Conservation (phyloP, 192 early-diverging fungal species). For the Diversispora eburnea region DNA sequence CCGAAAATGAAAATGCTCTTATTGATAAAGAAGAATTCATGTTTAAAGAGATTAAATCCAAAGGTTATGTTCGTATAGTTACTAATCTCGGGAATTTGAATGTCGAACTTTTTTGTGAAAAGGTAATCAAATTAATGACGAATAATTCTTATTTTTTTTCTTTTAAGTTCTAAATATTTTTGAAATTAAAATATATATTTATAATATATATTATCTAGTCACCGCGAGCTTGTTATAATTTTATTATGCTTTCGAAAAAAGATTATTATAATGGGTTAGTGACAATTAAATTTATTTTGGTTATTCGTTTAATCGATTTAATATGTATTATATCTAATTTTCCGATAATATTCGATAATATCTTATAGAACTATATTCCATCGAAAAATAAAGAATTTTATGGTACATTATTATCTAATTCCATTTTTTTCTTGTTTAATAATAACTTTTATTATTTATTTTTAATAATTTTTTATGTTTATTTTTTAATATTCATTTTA, state of each 20-base stretch:
- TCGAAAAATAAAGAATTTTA: conserved; percentile 87
- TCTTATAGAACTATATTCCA: conserved; percentile 61
- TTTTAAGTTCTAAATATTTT: conserved; percentile 20
- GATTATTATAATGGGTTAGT: conserved; percentile 73
- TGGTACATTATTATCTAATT: conserved; percentile 46
- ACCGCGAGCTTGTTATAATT: conserved; percentile 90
- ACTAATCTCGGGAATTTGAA: conserved; percentile 84
- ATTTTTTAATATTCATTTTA: conserved; percentile 11
- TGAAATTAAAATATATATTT: too few relatives aligned
- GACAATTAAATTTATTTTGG: too few relatives aligned
- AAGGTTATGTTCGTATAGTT: conserved; percentile 70
- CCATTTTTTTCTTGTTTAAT: background rate
- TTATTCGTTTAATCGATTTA: background rate
- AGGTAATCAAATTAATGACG: conserved; percentile 38
- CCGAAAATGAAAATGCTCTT: conserved; percentile 63
- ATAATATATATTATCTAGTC: conserved; percentile 49
- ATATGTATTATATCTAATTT: background rate
- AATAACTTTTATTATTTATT: background rate
- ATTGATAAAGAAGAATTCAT: conserved; percentile 86
- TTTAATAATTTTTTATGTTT: background rate
- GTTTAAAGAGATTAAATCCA: conserved; percentile 78
- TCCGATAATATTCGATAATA: background rate
- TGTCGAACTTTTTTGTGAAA: conserved; percentile 75
- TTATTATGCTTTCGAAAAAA: conserved; percentile 78
- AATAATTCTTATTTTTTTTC: background rate